Conservation (phyloP, 1,284 basidiomycete genomes). For the Ganoderma multipileum region DNA sequence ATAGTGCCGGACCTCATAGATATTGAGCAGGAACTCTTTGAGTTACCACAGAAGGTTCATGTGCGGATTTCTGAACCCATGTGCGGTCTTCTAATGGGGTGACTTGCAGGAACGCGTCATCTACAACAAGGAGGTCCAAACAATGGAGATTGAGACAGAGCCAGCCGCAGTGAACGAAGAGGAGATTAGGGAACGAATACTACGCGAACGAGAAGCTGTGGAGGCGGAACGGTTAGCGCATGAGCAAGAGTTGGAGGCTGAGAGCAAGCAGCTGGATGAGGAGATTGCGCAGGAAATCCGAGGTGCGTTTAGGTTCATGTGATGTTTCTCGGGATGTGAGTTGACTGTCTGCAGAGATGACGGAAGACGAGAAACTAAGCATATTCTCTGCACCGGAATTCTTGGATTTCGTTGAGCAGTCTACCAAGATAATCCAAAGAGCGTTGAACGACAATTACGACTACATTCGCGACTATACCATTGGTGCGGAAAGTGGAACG, state of each 20-base stretch:
- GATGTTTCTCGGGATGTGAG: background rate
- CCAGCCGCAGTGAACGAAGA: slow-evolving; percentile 64
- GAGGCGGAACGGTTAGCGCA: slow-evolving; percentile 74
- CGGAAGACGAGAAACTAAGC: slow-evolving; percentile 82
- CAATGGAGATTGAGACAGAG: slow-evolving; percentile 65
- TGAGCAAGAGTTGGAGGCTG: slow-evolving; percentile 83
- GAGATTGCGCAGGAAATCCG: slow-evolving; percentile 86
- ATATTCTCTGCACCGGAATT: slow-evolving; percentile 91
- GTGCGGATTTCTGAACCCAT: slow-evolving; percentile 4
- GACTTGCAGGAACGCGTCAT: slow-evolving; percentile 77
- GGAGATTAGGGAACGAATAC: slow-evolving; percentile 75
- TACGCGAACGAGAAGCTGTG: slow-evolving; percentile 63
- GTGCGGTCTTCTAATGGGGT: background rate
- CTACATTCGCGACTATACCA: slow-evolving; percentile 94
- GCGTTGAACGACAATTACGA: slow-evolving; percentile 98
- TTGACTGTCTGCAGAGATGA: slow-evolving; percentile 63
- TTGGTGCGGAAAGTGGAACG: slow-evolving; percentile 74
- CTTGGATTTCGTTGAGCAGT: slow-evolving; percentile 91
- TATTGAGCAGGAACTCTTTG: slow-evolving; percentile 87
- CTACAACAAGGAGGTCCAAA: slow-evolving; percentile 96
- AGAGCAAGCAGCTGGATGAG: slow-evolving; percentile 78
- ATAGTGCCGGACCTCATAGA: slow-evolving; percentile 81
- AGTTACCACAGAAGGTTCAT: slow-evolving; percentile 84
- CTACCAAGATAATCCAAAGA: slow-evolving; percentile 94
- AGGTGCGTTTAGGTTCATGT: slow-evolving; percentile 50